Evolutionary conservation across 2,329 filamentous ascomycete genomes (phyloP), one percentile per base, ranked within the genome.

Genomic region (Calonectria naviculata): DNA sequence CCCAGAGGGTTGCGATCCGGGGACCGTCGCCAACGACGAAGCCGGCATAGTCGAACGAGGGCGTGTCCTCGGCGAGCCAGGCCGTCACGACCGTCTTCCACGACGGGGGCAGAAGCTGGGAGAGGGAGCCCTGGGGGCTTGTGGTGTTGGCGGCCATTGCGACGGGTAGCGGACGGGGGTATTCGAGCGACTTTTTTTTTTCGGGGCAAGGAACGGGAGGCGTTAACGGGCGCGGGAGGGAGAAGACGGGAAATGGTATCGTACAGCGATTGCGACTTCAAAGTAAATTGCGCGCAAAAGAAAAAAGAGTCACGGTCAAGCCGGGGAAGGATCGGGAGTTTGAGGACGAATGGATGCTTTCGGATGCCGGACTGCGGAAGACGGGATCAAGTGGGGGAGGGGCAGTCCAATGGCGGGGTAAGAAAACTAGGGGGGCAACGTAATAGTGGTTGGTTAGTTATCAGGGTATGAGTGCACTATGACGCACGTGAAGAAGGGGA

Each of bases 41-140:
- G 71, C 97, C 97, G 79, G 94, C 97, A 82, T 98, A 98, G 87
- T 99, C 97, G 84, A 98, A 96, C 65, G 94, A 97, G 5, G 97
- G 97, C 4, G 95, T 97, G 85, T 99, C 97, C 85, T 99, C 97
- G 79, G 95, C 94, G 17, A 98, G 93, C 97, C 97, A 99, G 79
- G 90, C 85, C 28, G 92, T 90, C 73, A 98, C 91, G 75, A 92
- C 90, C 61, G 92, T 89, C 82, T 96, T 97, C 91, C 95, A 98
- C 74, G 92, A 93, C 26, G 92, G 90, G 0, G 96, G 95, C 49
- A 98, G 91, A 74, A 98, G 90, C 82, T 97, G 91, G 78, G 85
- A 85, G 64, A 88, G 84, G 61, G 81, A 80, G 82, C 87, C 87
- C 73, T 86, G 84, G 2, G 74, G 67, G 24, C 73, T 41, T 10